Evolutionary conservation across 805 yeast genomes (phyloP).

Genomic region (Brettanomyces sp.): DNA sequence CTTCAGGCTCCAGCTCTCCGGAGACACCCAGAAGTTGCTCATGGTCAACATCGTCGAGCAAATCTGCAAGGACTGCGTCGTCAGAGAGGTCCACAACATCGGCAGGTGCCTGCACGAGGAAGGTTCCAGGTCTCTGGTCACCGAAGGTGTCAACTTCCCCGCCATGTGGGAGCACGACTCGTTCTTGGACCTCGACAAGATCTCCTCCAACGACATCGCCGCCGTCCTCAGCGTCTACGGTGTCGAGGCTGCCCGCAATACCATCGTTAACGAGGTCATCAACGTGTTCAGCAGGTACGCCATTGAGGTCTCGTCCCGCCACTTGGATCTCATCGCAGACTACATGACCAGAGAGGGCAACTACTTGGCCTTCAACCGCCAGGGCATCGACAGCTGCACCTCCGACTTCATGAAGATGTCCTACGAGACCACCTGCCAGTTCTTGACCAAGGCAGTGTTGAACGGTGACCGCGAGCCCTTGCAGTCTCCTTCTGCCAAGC

Average conservation of each 20-base stretch:
- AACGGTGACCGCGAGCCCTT: conserved; percentile 84
- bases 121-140: conserved; percentile 70
- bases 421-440: conserved; percentile 96
- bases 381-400: conserved; percentile 92
- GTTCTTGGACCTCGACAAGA: conserved; percentile 81
- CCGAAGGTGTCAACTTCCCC: conserved; percentile 96
- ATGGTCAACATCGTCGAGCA: conserved; percentile 96
- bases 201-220: conserved; percentile 85
- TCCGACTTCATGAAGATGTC: conserved; percentile 98
- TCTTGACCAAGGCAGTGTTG: conserved; percentile 90
- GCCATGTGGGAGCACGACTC: conserved; percentile 98
- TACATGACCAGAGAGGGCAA: conserved; percentile 99
- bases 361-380: conserved; percentile 93
- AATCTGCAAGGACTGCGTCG: conserved; percentile 81
- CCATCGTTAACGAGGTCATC: conserved; percentile 91
- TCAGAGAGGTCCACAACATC: conserved; percentile 82
- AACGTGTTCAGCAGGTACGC: conserved; percentile 96
- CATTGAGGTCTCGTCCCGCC: conserved; percentile 85
- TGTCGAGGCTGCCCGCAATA: conserved; percentile 97
- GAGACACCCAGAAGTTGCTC: conserved; percentile 82
- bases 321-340: conserved; percentile 93
- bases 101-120: conserved; percentile 84
- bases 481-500: conserved; percentile 86
- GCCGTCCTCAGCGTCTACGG: conserved; percentile 90
- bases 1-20: conserved; percentile 73